Evolutionary conservation across 345 rosid species (phyloP).

Genomic region (Corymbia maculata): DNA sequence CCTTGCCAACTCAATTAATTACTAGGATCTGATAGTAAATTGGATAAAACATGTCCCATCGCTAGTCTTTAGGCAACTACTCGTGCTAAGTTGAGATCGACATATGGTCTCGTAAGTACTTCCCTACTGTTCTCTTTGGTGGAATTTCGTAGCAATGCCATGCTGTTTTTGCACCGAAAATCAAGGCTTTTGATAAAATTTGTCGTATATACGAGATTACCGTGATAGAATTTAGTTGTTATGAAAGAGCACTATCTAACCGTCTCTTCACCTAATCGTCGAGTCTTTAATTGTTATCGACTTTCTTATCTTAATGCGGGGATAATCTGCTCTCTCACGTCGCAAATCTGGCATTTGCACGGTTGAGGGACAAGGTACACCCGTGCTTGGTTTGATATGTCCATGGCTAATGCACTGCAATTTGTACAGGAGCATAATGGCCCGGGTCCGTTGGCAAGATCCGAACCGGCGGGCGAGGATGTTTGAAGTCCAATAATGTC

Average conservation of each 20-base stretch:
- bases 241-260: background rate
- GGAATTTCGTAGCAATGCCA: background rate
- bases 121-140: background rate
- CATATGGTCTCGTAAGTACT: background rate
- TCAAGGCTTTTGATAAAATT: background rate
- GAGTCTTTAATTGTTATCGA: background rate
- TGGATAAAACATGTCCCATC: background rate
- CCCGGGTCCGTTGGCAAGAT: background rate
- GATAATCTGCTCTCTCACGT: background rate
- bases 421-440: background rate
- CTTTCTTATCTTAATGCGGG: background rate
- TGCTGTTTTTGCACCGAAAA: background rate
- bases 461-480: background rate
- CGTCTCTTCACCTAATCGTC: background rate
- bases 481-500: background rate
- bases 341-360: background rate
- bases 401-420: background rate
- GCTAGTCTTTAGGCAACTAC: background rate
- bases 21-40: background rate
- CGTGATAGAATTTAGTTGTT: accelerated
- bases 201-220: background rate
- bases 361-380: background rate
- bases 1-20: background rate
- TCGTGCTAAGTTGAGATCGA: background rate
- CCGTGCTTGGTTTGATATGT: background rate